Evolutionary conservation across 345 rosid species (phyloP), one percentile per base, ranked within the genome.

Genomic region (Citrus hindsii): DNA sequence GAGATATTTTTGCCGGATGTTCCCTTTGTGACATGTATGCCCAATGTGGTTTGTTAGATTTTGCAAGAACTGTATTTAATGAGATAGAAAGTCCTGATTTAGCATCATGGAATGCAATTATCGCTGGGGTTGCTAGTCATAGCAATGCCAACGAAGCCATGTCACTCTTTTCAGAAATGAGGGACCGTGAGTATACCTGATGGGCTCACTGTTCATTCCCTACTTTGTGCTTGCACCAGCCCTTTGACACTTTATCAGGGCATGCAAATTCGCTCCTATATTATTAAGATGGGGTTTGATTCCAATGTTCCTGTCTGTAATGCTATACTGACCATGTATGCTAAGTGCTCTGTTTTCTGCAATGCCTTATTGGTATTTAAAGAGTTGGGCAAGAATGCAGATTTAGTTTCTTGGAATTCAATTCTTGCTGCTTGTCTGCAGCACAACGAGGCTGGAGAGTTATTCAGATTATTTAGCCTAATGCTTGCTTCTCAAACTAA

Each of bases 361-460:
- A 60, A 82, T 78, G 88, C 87, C 27, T 84, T 83, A 64, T 83
- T 60, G 74, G 81, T 90, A 77, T 92, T 92, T 62, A 89, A 88
- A 67, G 90, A 88, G 74, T 77, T 90, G 84, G 79, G 65, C 68
- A 38, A 84, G 53, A 58, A 82, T 28, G 82, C 78, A 51, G 93
- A 94, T 87, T 82, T 79, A 61, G 77, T 91, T 74, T 87, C 97
- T 9, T 92, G 98, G 98, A 92, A 91, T 38, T 85, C 30, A 28
- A 28, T 28, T 28, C 30, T 28, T 28, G 30, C 30, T 0, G 30
- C 30, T 28, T 28, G 27, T 28, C 30, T 28, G 30, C 30, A 28
- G 30, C 30, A 28, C 2, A 2, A 28, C 30, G 0, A 28, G 30
- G 30, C 30, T 28, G 30, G 30, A 28, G 30, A 28, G 2, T 28